Base-by-base conservation (phyloP, 108 stramenopile species). In the Discostella stelligeroides region DNA sequence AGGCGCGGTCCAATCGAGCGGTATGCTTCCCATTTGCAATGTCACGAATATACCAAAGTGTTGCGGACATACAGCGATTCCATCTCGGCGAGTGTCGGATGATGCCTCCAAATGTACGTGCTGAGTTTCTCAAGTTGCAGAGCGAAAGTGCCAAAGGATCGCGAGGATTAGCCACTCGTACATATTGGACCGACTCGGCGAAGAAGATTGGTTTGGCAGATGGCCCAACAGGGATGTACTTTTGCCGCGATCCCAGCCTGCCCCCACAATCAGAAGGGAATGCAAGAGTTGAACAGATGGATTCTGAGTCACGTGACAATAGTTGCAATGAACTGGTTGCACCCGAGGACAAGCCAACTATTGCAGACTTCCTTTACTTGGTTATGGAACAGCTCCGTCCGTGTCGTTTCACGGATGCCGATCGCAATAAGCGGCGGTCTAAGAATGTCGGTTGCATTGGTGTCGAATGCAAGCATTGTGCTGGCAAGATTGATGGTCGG, bases 381-480 rank as follows among this genome's bases (percentile, higher is more conserved):
- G 94, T 95, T 14, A 95, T 95, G 94, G 88, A 91, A 34, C 94
- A 95, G 66, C 68, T 95, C 2, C 91, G 90, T 59, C 87, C 91
- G 6, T 92, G 91, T 66, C 90, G 88, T 0, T 95, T 95, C 75
- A 92, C 94, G 10, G 94, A 95, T 60, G 94, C 94, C 37, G 94
- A 95, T 63, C 80, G 94, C 2, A 95, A 95, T 82, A 95, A 95
- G 72, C 71, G 94, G 15, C 85, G 94, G 5, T 71, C 92, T 11
- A 92, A 92, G 60, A 88, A 95, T 67, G 83, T 95, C 14, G 94
- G 94, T 4, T 87, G 88, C 60, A 89, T 92, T 58, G 94, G 94
- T 11, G 94, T 95, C 14, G 94, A 95, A 66, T 95, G 94, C 81
- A 92, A 91, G 75, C 94, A 95, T 49, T 95, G 94, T 54, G 87